These are phyloP conservation scores for Agaricus blazei DNA, from an alignment of 768 basidiomycete genomes.

Conservation along the genomic window DNA sequence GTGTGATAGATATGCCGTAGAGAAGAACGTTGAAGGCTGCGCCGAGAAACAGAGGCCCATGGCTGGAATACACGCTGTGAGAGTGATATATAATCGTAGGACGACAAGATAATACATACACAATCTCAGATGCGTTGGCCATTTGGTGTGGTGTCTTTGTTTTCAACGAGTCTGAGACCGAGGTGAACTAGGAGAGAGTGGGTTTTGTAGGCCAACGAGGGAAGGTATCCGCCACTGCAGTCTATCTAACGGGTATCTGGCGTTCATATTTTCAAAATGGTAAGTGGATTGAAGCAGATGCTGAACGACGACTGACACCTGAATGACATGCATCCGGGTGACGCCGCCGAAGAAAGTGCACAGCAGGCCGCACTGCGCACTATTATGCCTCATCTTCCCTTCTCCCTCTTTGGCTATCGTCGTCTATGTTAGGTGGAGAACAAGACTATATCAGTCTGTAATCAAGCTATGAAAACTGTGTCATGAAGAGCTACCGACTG, in stretches of 20 bases:
- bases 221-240: not conserved
- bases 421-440: too few species aligned
- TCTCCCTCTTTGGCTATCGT: too few species aligned
- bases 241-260: not conserved
- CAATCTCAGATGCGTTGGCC: constrained; percentile 24
- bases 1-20: constrained; percentile 46
- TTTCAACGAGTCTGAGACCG: not conserved
- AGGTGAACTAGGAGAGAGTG: not conserved
- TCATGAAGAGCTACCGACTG: too few species aligned
- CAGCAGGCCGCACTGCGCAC: not conserved
- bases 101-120: constrained; percentile 18
- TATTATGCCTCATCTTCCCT: not conserved
- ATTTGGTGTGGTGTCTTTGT: not conserved
- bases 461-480: too few species aligned
- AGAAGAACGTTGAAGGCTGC: constrained; percentile 42
- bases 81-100: too few species aligned
- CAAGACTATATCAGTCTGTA: too few species aligned
- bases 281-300: not conserved
- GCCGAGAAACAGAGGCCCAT: constrained; percentile 47
- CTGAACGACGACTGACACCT: not conserved
- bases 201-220: constrained; percentile 1
- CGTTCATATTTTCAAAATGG: not conserved
- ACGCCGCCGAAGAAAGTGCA: not conserved
- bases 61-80: constrained; percentile 22
- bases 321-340: not conserved